These are phyloP conservation scores for Volutella citrinella DNA, from an alignment of 2,329 filamentous ascomycete genomes.

Conservation along the genomic window DNA sequence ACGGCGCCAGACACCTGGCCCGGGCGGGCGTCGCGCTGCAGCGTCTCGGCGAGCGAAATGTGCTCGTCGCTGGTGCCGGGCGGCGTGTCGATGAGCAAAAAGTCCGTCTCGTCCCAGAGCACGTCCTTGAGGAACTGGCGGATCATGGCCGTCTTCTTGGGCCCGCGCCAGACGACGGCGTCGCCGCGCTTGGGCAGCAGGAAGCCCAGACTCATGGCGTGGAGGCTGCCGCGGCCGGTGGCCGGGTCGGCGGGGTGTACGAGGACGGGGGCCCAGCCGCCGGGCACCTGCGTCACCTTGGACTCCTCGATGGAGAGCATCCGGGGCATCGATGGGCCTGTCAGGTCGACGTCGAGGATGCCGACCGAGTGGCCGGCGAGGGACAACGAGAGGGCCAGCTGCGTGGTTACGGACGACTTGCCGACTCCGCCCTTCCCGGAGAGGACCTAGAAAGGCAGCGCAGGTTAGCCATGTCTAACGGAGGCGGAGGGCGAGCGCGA, in stretches of 20 bases:
- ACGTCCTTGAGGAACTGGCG: slow-evolving; percentile 93
- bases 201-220: slow-evolving; percentile 92
- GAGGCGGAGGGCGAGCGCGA: slow-evolving; percentile 3
- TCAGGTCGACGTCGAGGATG: slow-evolving; percentile 93
- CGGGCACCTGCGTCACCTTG: slow-evolving; percentile 87
- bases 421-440: slow-evolving; percentile 98
- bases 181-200: slow-evolving; percentile 79
- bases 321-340: slow-evolving; percentile 91
- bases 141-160: slow-evolving; percentile 99
- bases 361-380: slow-evolving; percentile 85
- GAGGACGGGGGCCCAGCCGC: slow-evolving; percentile 86
- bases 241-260: slow-evolving; percentile 64
- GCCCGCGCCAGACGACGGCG: slow-evolving; percentile 94
- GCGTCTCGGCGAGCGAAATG: slow-evolving; percentile 87
- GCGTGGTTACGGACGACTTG: slow-evolving; percentile 96
- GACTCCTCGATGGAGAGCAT: slow-evolving; percentile 87
- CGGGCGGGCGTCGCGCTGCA: slow-evolving; percentile 60
- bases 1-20: slow-evolving; percentile 82
- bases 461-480: slow-evolving; percentile 13
- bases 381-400: slow-evolving; percentile 86
- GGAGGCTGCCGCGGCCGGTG: slow-evolving; percentile 58
- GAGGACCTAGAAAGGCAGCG: slow-evolving; percentile 55
- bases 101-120: slow-evolving; percentile 84
- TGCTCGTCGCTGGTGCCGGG: slow-evolving; percentile 97
- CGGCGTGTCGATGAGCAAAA: slow-evolving; percentile 90